Base-by-base conservation (phyloP, 768 basidiomycete genomes). In the Rhodotorula paludigena region DNA sequence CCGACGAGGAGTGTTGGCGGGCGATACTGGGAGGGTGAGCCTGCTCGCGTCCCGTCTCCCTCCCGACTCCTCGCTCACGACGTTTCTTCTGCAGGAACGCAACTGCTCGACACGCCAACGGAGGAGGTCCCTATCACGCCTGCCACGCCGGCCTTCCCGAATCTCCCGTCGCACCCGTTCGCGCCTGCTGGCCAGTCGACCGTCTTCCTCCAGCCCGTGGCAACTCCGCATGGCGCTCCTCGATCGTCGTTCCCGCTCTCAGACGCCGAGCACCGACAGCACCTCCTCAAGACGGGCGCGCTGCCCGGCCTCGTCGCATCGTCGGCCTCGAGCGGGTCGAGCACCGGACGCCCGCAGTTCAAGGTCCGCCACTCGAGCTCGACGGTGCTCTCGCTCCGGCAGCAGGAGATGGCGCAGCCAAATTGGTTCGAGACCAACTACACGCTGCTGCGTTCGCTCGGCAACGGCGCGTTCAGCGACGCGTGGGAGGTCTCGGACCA, bases 401-500 rank as follows among this genome's bases (percentile, higher is more conserved):
- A 66, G 44, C 64, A 64, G 59, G 70, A 71, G 56, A 20, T 67
- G n/a, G 12, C 38, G 16, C 62, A 63, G 33, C 65, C 70, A 25
- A 67, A 52, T 16, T 63, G 84, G 57, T 92, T 94, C 67, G 88
- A 89, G 76, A 85, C 83, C 67, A 86, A 90, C 51, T 97, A 92
- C 76, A 81, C 85, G 15, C 85, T 89, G 74, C 80, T 91, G 48
- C 88, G 89, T 63, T 85, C 87, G 74, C 82, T 97, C 18, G 94
- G 94, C 10, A 87, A 86, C 58, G 94, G 94, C 21, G 90, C 91
- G 76, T 98, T 97, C 78, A 92, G 92, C 33, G 88, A 88, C 75
- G 94, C 92, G 28, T 88, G 91, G 80, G 90, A 91, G 80, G 81
- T 82, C 47, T 59, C 71, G 39, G 78, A 80, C 32, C 74, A 75